Percentiles rank a stretch among this genome's conserved stretches.
These are phyloP conservation scores for Cutaneotrichosporon cyanovorans DNA, from an alignment of 1,284 basidiomycete species.

Conservation along the genomic window DNA sequence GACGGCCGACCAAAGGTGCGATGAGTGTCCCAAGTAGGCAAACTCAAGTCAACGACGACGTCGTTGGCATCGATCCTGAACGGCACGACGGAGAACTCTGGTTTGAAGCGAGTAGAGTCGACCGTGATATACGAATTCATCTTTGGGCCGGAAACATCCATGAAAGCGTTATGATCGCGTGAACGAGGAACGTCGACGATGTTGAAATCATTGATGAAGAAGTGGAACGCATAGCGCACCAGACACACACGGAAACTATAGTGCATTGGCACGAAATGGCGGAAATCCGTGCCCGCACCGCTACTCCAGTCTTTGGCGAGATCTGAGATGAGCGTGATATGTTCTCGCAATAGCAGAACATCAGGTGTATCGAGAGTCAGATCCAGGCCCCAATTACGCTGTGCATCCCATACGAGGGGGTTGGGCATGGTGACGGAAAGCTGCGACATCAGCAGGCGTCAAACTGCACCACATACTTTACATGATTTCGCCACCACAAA, in stretches of 20 bases:
- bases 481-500: slow-evolving; percentile 68
- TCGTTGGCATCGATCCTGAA: slow-evolving; percentile 61
- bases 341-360: slow-evolving; percentile 75
- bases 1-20: slow-evolving; percentile 54
- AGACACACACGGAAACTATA: slow-evolving; percentile 66
- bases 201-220: slow-evolving; percentile 91
- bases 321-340: slow-evolving; percentile 85
- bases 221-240: slow-evolving; percentile 64
- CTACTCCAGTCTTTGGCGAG: slow-evolving; percentile 80
- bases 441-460: slow-evolving; percentile 8
- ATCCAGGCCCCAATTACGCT: slow-evolving; percentile 68
- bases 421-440: slow-evolving; percentile 48
- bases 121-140: slow-evolving; percentile 55
- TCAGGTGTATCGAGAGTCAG: slow-evolving; percentile 62
- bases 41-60: slow-evolving; percentile 54
- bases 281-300: slow-evolving; percentile 66
- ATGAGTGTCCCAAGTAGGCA: slow-evolving; percentile 84
- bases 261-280: slow-evolving; percentile 71
- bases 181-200: slow-evolving; percentile 80
- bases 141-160: slow-evolving; percentile 58
- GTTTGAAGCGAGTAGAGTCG: slow-evolving; percentile 63
- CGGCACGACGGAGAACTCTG: slow-evolving; percentile 59
- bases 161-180: slow-evolving; percentile 69
- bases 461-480: slow-evolving; percentile 34
- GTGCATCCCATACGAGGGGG: slow-evolving; percentile 49